Evolutionary conservation across 306 rosid species (phyloP).

Genomic region (Luffa acutangula): DNA sequence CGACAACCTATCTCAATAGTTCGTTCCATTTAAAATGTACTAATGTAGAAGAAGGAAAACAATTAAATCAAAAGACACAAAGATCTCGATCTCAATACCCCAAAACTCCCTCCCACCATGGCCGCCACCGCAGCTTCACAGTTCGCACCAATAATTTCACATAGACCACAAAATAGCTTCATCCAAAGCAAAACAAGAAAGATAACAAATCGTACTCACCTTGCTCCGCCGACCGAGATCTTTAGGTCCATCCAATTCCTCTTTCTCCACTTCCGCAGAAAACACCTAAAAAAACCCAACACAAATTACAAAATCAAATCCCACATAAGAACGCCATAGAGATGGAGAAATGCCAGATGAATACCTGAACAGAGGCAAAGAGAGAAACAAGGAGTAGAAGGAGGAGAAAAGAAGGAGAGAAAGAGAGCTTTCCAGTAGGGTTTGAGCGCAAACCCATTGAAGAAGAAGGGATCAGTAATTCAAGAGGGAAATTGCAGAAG

Average conservation of each 20-base stretch:
- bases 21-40: neutral
- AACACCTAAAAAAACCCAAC: slow-evolving; percentile 37
- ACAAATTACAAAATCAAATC: slow-evolving; percentile 3
- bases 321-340: neutral
- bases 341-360: neutral
- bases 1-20: neutral
- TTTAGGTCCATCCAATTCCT: slow-evolving; percentile 31
- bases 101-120: neutral
- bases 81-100: neutral
- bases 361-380: slow-evolving; percentile 26
- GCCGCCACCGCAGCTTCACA: neutral
- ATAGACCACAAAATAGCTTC: neutral
- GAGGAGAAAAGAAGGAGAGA: slow-evolving; percentile 4
- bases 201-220: slow-evolving; percentile 19
- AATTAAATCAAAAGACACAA: neutral
- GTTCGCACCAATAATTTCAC: neutral
- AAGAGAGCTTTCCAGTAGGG: neutral
- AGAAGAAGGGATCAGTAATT: neutral
- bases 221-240: slow-evolving; percentile 92
- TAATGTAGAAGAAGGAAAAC: neutral
- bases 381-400: neutral
- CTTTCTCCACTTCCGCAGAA: slow-evolving; percentile 23
- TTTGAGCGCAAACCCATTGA: slow-evolving; percentile 14
- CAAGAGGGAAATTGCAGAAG: neutral
- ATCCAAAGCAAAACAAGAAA: neutral